These are phyloP conservation scores for Trifolium dubium DNA, from an alignment of 306 rosid species.

Conservation along the genomic window DNA sequence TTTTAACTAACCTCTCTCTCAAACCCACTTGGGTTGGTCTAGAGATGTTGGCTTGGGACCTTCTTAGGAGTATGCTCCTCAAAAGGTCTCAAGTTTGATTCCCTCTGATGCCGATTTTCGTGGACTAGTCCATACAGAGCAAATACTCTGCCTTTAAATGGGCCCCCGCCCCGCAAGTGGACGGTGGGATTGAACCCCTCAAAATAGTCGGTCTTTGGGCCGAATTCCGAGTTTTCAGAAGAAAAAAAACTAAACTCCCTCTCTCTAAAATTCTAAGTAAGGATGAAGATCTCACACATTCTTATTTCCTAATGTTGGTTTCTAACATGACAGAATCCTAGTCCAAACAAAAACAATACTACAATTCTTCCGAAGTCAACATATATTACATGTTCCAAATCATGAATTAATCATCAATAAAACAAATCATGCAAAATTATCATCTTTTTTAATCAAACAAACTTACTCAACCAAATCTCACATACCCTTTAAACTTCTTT, in stretches of 20 bases:
- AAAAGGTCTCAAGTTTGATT: too few species aligned
- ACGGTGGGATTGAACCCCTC: too few species aligned
- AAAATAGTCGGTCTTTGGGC: too few species aligned
- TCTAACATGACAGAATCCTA: neutral
- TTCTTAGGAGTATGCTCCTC: too few species aligned
- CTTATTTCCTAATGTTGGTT: neutral
- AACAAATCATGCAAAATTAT: neutral
- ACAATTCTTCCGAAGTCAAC: neutral
- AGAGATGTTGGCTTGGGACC: too few species aligned
- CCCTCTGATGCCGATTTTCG: too few species aligned
- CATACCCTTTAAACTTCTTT: conserved; percentile 14
- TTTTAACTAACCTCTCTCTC: neutral
- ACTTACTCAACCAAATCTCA: conserved; percentile 22
- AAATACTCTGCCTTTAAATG: too few species aligned
- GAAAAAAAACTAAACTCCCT: neutral
- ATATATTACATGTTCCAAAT: neutral
- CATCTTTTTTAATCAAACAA: neutral
- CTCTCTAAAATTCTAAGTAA: neutral
- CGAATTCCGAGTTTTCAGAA: too few species aligned
- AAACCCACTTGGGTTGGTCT: too few species aligned
- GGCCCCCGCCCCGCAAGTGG: too few species aligned
- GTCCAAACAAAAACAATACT: neutral
- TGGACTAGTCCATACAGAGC: too few species aligned
- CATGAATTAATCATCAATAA: neutral
- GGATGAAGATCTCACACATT: neutral